Base-by-base conservation (phyloP, 495 filamentous ascomycete genomes). In the Aspergillus sparsus region DNA sequence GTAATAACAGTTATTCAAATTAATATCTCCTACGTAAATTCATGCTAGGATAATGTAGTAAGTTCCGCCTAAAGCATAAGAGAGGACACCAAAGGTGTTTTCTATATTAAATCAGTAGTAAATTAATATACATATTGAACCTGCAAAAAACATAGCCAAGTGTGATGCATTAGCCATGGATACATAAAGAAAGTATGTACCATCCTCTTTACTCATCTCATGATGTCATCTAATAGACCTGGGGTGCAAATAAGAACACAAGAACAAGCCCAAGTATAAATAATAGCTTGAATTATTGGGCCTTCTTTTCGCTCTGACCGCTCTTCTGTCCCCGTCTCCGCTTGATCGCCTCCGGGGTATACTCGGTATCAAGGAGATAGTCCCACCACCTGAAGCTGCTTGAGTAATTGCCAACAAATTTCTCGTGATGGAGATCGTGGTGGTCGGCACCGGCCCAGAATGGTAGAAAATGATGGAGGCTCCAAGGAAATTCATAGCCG, bases 301-400 rank as follows among this genome's bases (percentile, higher is more conserved):
- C 64, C 64, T 79, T 93, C 77, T 89, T 89, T 13, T 76, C 70
- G 58, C 80, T 76, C 70, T 87, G 80, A 13, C 78, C 85, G 34
- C 86, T 53, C 81, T 91, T 94, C 67, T 83, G 84, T 75, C 95
- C 92, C 41, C 92, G 84, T 68, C 93, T 86, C 63, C 82, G 84
- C 83, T 92, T 92, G 46, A 88, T 80, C 8, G 94, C 90, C 72
- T 94, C 94, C 5, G 90, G 87, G 39, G 89, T 90, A 63, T 91
- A 89, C 80, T 98, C 93, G 53, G 94, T 98, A 74, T 97, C 92
- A 56, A 97, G 83, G 62, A 89, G 63, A 71, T 89, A 94, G 75
- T 98, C 94, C 94, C 95, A 98, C 95, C 95, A 98, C 68, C 95
- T 85, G 85, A 98, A 98, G 79, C 91, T 95, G 71, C 92, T 96